phyloP scores from a whole-genome alignment of 169 alveolate genomes.

The Babesia ovata region DNA sequence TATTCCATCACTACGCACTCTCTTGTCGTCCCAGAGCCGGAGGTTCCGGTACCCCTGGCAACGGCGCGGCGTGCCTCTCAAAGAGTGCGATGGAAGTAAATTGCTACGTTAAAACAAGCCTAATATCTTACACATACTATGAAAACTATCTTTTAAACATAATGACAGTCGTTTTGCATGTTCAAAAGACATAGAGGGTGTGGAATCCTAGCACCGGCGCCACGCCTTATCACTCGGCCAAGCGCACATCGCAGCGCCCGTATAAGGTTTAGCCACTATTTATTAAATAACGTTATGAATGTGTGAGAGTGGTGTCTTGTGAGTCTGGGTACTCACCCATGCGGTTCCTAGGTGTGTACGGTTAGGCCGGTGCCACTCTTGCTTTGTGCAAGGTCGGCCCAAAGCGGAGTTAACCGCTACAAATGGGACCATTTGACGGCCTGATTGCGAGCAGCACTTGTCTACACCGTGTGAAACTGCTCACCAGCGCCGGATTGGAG shows the following conservation, averaged over 20 bases:
- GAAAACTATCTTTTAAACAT: neutral
- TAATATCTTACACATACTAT: neutral
- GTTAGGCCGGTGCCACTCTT: too few species aligned
- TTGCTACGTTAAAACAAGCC: too few species aligned
- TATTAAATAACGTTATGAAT: too few species aligned
- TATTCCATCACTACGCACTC: slow-evolving; percentile 49
- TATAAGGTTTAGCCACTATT: too few species aligned
- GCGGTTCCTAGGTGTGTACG: too few species aligned
- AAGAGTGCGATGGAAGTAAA: too few species aligned
- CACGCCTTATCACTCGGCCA: neutral
- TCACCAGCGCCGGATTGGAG: slow-evolving; percentile 56
- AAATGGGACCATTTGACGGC: slow-evolving; percentile 38
- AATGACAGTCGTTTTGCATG: neutral
- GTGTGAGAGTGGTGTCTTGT: too few species aligned
- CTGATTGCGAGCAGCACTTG: slow-evolving; percentile 24
- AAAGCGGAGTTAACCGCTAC: neutral
- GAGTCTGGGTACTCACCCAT: too few species aligned
- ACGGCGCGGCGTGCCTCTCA: neutral
- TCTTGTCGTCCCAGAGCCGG: neutral
- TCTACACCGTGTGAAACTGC: slow-evolving; percentile 32
- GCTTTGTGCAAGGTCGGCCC: too few species aligned
- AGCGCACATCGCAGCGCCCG: too few species aligned
- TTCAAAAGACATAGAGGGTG: neutral
- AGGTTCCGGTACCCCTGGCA: neutral
- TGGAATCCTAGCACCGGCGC: neutral